phyloP scores from a whole-genome alignment of 257 asterid genomes.

The Ophiorrhiza pumila region DNA sequence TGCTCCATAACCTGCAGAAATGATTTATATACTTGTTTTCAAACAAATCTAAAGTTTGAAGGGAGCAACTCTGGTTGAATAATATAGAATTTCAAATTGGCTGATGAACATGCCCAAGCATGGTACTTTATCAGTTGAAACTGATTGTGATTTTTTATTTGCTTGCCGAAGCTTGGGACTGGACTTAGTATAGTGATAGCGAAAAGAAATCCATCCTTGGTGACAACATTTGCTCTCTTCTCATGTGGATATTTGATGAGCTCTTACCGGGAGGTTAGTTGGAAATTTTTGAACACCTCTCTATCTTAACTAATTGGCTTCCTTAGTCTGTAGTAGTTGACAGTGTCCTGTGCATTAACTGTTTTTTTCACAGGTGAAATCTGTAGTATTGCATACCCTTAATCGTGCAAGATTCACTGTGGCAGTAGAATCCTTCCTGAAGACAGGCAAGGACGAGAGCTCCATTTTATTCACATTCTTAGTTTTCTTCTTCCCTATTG shows the following conservation, averaged over 20 bases:
- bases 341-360: not conserved
- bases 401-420: constrained; percentile 95
- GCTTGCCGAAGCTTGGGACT: constrained; percentile 82
- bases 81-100: not conserved
- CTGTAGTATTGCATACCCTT: constrained; percentile 88
- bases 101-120: not conserved
- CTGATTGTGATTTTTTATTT: constrained; percentile 26
- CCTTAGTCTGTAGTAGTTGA: not conserved
- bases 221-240: constrained; percentile 70
- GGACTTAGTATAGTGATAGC: constrained; percentile 87
- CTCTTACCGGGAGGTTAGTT: constrained; percentile 88
- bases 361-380: constrained; percentile 60
- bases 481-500: not conserved
- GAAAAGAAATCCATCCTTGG: constrained; percentile 85
- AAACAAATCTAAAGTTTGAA: not conserved
- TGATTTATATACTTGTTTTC: not conserved
- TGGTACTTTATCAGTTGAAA: not conserved
- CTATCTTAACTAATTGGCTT: not conserved
- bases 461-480: not conserved
- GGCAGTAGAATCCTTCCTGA: constrained; percentile 90
- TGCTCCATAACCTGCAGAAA: not conserved
- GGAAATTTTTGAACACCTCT: constrained; percentile 11
- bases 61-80: not conserved
- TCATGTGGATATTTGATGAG: constrained; percentile 93
- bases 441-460: constrained; percentile 50